These are phyloP conservation scores for Vaccinium myrtillus DNA, from an alignment of 148 eudicot genomes.

Conservation along the genomic window DNA sequence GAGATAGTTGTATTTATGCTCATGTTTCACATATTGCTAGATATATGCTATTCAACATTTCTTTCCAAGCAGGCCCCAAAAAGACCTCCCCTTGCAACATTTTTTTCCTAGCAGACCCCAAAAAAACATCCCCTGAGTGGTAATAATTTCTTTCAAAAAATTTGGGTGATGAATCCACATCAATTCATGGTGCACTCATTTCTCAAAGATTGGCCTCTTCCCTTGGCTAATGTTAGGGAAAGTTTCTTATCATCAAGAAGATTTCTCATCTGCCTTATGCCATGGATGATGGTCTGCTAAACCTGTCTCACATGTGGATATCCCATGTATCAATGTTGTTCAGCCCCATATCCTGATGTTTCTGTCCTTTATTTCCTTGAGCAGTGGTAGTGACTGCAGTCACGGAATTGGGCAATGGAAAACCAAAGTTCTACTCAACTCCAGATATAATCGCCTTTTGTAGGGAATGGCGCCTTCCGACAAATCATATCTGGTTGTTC, in stretches of 20 bases:
- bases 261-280: conserved; percentile 5
- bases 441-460: conserved; percentile 89
- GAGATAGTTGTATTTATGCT: background rate
- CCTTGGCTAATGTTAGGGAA: background rate
- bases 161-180: background rate
- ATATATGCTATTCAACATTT: background rate
- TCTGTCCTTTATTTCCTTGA: conserved; percentile 23
- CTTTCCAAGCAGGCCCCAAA: background rate
- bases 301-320: background rate
- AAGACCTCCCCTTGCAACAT: background rate
- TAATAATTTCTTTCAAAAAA: background rate
- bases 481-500: conserved; percentile 94
- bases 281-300: background rate
- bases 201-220: background rate
- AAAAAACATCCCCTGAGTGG: background rate
- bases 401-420: conserved; percentile 75
- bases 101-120: background rate
- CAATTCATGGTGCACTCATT: background rate
- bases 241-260: background rate
- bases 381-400: conserved; percentile 95
- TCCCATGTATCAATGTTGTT: background rate
- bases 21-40: too few species aligned
- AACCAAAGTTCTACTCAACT: conserved; percentile 92
- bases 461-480: conserved; percentile 89
- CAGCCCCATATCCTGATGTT: conserved; percentile 9